These are phyloP conservation scores for Tricholoma hemisulphureum DNA, from an alignment of 768 basidiomycete species.

Conservation along the genomic window DNA sequence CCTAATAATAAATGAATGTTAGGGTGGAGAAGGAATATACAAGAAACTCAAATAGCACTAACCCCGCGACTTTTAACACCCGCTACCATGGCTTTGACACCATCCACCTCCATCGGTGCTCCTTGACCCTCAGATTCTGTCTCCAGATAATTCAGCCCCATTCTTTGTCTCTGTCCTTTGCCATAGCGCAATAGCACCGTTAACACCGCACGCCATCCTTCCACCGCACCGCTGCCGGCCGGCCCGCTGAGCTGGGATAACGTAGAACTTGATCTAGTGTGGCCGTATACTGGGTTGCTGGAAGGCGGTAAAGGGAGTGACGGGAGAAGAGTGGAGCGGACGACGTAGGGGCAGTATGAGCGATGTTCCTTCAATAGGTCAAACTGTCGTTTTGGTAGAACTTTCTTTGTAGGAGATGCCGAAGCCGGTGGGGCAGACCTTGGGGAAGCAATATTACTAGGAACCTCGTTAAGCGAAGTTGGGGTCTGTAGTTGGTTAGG, in stretches of 20 bases:
- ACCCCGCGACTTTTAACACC: slow-evolving; percentile 77
- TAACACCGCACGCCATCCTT: slow-evolving; percentile 83
- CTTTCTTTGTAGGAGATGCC: slow-evolving; percentile 26
- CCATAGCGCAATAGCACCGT: slow-evolving; percentile 66
- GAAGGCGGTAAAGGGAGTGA: slow-evolving; percentile 43
- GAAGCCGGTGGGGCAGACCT: slow-evolving; percentile 11
- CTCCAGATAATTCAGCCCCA: slow-evolving; percentile 27
- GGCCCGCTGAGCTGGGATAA: slow-evolving; percentile 30
- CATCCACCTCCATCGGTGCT: slow-evolving; percentile 39
- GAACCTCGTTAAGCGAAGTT: background rate
- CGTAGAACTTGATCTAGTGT: slow-evolving; percentile 27
- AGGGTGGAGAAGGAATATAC: slow-evolving; percentile 1
- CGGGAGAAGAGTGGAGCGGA: slow-evolving; percentile 64
- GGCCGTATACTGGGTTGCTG: slow-evolving; percentile 12
- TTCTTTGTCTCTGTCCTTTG: slow-evolving; percentile 52
- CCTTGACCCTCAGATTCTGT: slow-evolving; percentile 17
- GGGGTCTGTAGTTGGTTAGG: background rate
- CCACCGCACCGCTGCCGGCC: slow-evolving; percentile 37
- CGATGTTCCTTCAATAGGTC: slow-evolving; percentile 81
- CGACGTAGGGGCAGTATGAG: slow-evolving; percentile 83
- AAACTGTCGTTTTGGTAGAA: slow-evolving; percentile 48
- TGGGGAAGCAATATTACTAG: slow-evolving; percentile 7
- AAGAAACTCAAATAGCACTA: slow-evolving; percentile 29
- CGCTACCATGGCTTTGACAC: slow-evolving; percentile 72
- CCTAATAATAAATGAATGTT: slow-evolving; percentile 38